Percentiles rank a stretch among this genome's conserved stretches.
phyloP scores from a whole-genome alignment of 179 eudicot species.

The Beta lomatogona region DNA sequence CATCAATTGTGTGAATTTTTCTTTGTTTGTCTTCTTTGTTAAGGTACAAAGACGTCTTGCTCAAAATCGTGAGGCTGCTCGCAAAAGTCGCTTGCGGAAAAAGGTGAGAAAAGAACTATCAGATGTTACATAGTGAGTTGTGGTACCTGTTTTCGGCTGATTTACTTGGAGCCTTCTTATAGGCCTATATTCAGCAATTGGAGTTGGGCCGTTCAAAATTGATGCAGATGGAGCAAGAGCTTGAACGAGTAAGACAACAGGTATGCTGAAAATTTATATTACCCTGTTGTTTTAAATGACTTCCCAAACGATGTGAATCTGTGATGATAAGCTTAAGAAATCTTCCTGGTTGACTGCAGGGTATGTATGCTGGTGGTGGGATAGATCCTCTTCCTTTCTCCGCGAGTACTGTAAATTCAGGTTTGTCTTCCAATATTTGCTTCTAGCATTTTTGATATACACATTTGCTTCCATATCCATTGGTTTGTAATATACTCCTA shows the following conservation, averaged over 20 bases:
- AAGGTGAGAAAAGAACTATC: constrained; percentile 52
- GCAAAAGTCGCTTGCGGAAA: constrained; percentile 93
- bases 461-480: constrained; percentile 1
- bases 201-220: constrained; percentile 84
- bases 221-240: constrained; percentile 90
- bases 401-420: constrained; percentile 59
- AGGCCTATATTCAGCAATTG: constrained; percentile 98
- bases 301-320: neutral
- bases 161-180: constrained; percentile 25
- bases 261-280: constrained; percentile 32
- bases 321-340: constrained; percentile 18
- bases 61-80: constrained; percentile 99
- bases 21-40: constrained; percentile 18
- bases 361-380: constrained; percentile 54
- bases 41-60: constrained; percentile 94
- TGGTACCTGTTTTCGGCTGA: neutral
- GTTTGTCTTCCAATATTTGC: constrained; percentile 45
- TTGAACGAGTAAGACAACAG: constrained; percentile 77
- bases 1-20: neutral
- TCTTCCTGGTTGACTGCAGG: constrained; percentile 48
- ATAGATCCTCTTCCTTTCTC: constrained; percentile 58
- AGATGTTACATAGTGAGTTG: neutral
- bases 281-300: neutral
- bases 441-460: neutral
- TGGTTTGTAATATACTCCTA: neutral